Percentiles rank a stretch among this genome's conserved stretches.
phyloP scores from a whole-genome alignment of 768 basidiomycete genomes.

The Tulasnella sp. region DNA sequence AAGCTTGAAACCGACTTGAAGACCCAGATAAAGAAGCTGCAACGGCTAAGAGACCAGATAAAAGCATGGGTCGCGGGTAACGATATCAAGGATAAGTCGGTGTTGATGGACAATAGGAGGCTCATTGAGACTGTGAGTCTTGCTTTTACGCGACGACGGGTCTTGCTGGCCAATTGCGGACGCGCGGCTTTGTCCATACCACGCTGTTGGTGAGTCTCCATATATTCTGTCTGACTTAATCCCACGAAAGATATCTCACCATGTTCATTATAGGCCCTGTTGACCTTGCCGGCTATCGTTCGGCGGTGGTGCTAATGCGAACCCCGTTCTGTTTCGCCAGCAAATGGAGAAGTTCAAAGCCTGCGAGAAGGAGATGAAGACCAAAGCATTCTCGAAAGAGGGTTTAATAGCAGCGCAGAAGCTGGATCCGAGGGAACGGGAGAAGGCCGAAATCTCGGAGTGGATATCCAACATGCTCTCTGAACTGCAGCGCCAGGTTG shows the following conservation, averaged over 20 bases:
- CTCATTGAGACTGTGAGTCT: conserved; percentile 89
- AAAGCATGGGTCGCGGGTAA: conserved; percentile 96
- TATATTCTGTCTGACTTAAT: background rate
- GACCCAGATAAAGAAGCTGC: conserved; percentile 97
- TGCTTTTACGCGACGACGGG: background rate
- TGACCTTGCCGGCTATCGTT: background rate
- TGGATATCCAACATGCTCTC: conserved; percentile 92
- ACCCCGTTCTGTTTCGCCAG: conserved; percentile 50
- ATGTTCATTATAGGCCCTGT: background rate
- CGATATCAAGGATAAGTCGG: conserved; percentile 98
- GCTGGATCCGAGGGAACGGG: conserved; percentile 96
- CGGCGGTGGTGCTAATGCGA: conserved; percentile 38
- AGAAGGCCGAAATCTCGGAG: conserved; percentile 79
- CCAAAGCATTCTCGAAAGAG: conserved; percentile 99
- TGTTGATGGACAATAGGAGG: conserved; percentile 88
- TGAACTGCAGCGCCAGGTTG: conserved; percentile 89
- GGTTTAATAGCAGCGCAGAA: conserved; percentile 92
- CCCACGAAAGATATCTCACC: background rate
- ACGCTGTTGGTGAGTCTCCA: background rate
- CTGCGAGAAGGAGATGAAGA: conserved; percentile 99
- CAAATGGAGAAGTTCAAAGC: conserved; percentile 99
- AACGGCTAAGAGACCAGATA: conserved; percentile 82
- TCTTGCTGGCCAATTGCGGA: conserved; percentile 23
- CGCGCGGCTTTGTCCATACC: conserved; percentile 19
- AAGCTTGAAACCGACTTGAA: conserved; percentile 95